phyloP scores from a whole-genome alignment of 805 yeast genomes.

The Wickerhamomyces strasburgensis region DNA sequence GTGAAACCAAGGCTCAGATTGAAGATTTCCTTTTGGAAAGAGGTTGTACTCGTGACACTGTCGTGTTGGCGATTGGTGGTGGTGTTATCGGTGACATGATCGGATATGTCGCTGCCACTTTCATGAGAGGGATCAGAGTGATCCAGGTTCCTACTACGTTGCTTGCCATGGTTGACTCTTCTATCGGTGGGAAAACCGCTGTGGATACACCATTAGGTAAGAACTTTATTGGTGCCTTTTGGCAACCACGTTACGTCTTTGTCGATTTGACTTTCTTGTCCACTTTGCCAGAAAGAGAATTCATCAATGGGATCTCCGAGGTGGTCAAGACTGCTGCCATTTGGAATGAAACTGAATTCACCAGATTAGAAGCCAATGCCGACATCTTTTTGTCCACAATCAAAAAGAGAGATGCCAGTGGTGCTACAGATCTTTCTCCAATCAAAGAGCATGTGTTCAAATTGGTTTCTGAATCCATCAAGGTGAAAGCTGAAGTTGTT shows the following conservation, averaged over 20 bases:
- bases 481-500: conserved; percentile 92
- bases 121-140: conserved; percentile 95
- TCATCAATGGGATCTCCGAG: conserved; percentile 97
- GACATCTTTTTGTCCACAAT: conserved; percentile 65
- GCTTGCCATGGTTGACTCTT: conserved; percentile 95
- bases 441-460: conserved; percentile 71
- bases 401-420: conserved; percentile 40
- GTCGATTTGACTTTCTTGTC: conserved; percentile 84
- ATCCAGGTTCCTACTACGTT: conserved; percentile 92
- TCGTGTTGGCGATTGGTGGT: conserved; percentile 92
- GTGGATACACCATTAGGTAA: conserved; percentile 95
- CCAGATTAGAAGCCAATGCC: conserved; percentile 76
- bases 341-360: conserved; percentile 88
- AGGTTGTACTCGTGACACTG: conserved; percentile 95
- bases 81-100: conserved; percentile 99
- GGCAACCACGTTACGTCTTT: conserved; percentile 89
- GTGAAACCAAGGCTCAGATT: conserved; percentile 85
- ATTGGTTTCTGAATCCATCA: conserved; percentile 79
- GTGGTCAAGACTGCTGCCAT: conserved; percentile 97
- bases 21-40: conserved; percentile 80
- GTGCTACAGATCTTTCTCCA: conserved; percentile 56
- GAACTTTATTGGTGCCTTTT: conserved; percentile 93
- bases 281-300: conserved; percentile 88
- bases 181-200: conserved; percentile 98
- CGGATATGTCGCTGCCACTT: conserved; percentile 98